Percentiles rank a stretch among this genome's conserved stretches.
phyloP scores from a whole-genome alignment of 2,329 filamentous ascomycete genomes.

The Aspergillus chevalieri region DNA sequence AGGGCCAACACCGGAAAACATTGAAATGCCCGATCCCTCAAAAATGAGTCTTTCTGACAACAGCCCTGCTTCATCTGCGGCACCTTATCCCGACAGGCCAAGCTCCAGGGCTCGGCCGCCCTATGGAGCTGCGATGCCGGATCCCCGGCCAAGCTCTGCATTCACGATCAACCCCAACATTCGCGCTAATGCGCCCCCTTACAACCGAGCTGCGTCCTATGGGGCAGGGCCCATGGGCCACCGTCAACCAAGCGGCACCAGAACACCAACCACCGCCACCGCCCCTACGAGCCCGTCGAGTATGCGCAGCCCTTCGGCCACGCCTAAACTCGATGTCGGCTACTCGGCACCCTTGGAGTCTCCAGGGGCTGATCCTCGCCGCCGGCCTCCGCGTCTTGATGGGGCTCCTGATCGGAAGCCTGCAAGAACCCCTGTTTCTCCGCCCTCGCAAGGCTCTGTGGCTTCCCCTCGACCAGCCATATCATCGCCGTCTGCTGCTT shows the following conservation, averaged over 20 bases:
- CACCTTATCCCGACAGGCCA: constrained; percentile 39
- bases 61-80: constrained; percentile 29
- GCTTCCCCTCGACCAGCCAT: constrained; percentile 20
- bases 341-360: constrained; percentile 42
- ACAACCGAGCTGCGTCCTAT: constrained; percentile 28
- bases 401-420: constrained; percentile 25
- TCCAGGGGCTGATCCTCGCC: constrained; percentile 24
- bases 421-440: constrained; percentile 24
- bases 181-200: constrained; percentile 33
- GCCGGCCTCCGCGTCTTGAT: constrained; percentile 26
- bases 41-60: constrained; percentile 31
- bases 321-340: constrained; percentile 41
- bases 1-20: constrained; percentile 36
- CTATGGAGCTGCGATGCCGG: constrained; percentile 26
- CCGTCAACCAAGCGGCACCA: constrained; percentile 12
- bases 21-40: constrained; percentile 46
- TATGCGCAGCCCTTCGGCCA: constrained; percentile 21
- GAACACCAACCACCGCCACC: constrained; percentile 9
- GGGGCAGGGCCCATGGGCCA: constrained; percentile 29
- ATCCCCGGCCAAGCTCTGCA: constrained; percentile 40
- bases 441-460: constrained; percentile 16
- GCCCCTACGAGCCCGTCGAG: constrained; percentile 25
- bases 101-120: constrained; percentile 28
- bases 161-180: constrained; percentile 46
- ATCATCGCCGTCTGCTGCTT: constrained; percentile 24